Evolutionary conservation across 1,139 yeast genomes (phyloP), one percentile per base, ranked within the genome.

Genomic region (Wickerhamomyces sp.): DNA sequence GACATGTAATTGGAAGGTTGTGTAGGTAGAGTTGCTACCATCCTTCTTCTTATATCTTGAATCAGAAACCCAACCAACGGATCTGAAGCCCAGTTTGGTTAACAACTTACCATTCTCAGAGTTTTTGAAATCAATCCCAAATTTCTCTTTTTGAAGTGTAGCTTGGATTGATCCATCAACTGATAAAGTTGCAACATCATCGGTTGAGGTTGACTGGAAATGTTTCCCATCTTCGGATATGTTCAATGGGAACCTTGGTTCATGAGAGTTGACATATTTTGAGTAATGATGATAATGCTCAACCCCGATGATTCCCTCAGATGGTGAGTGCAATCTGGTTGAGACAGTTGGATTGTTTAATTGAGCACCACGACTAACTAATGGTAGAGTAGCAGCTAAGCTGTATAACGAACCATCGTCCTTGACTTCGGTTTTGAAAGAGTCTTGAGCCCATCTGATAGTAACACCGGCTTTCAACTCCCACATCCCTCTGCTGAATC

Each of bases 221-320:
- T 48, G 41, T 1, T 35, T 36, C 37, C 39, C 43, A 2, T 18
- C 34, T 1, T 41, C 41, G 8, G 42, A 14, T 27, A 35, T 40
- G 27, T 46, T 47, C 27, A 51, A 34, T 27, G 50, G 48, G 15
- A 53, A 53, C 5, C 51, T 45, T 23, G 56, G 48, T 39, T 50
- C 51, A 33, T 46, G 48, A 33, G 49, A 23, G 29, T 49, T 39
- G 40, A 29, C 31, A 39, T 48, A 53, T 46, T 51, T 51, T 34
- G 56, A 53, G 10, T 39, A 42, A 38, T 53, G 55, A 40, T 53
- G 56, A 43, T 48, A 53, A 39, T 51, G 56, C 39, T 53, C 56
- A 14, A 53, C 49, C 31, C 52, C 52, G 14, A 53, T 42, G 31
- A 53, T 47, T 27, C 56, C 56, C 29, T 44, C 48, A 13, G 37